Conservation (phyloP, 1,139 yeast species). For the Meyerozyma elateridarum region DNA sequence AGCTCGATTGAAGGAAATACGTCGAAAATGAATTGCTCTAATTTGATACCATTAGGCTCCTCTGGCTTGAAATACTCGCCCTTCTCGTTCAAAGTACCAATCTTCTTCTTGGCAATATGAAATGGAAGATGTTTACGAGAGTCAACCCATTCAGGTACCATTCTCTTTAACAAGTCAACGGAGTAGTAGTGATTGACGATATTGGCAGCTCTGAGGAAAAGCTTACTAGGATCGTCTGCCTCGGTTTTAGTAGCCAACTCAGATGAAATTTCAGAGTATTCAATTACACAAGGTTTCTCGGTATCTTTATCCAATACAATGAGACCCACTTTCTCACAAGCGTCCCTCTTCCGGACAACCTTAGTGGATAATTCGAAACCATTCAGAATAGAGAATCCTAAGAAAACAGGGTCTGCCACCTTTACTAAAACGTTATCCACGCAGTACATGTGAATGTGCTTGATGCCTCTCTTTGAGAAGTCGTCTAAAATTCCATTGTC, state of each 20-base stretch:
- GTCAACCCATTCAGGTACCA: constrained; percentile 67
- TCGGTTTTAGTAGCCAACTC: constrained; percentile 64
- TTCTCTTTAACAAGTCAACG: constrained; percentile 56
- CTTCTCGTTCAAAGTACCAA: constrained; percentile 52
- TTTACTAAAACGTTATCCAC: constrained; percentile 91
- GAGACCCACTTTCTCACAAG: constrained; percentile 85
- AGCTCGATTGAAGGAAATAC: constrained; percentile 80
- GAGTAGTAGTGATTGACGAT: constrained; percentile 96
- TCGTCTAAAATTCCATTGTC: constrained; percentile 66
- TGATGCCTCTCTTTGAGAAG: constrained; percentile 62
- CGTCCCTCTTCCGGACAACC: constrained; percentile 89
- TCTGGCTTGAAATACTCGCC: constrained; percentile 56
- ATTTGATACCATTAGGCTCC: constrained; percentile 82
- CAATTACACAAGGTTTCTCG: constrained; percentile 83
- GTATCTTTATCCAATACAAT: constrained; percentile 66
- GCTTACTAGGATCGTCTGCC: constrained; percentile 45
- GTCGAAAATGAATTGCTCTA: constrained; percentile 96
- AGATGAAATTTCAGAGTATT: constrained; percentile 82
- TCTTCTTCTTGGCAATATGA: constrained; percentile 92
- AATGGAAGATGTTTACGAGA: constrained; percentile 71
- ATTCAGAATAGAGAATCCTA: constrained; percentile 76
- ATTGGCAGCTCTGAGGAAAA: constrained; percentile 88
- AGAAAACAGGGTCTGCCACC: constrained; percentile 89
- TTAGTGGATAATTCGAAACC: constrained; percentile 81
- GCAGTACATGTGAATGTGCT: constrained; percentile 94